Evolutionary conservation across 2,329 filamentous ascomycete species (phyloP).

Genomic region (Dendrostoma leiphaemia): DNA sequence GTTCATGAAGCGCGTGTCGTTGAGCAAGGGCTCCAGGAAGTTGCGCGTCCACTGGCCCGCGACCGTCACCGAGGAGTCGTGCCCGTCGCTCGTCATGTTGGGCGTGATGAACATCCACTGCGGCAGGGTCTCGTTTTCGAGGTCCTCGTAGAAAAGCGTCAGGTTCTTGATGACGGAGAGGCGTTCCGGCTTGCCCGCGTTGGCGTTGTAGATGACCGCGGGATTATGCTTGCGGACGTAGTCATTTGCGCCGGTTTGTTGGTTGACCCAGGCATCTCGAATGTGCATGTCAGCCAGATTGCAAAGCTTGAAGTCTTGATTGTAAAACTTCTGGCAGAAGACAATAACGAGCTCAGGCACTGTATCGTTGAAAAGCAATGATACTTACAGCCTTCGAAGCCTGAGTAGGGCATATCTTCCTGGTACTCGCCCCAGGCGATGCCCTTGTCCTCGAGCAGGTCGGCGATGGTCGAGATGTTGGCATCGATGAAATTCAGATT

Average conservation of each 20-base stretch:
- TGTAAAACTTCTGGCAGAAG: no score
- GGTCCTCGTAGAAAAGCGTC: constrained; percentile 65
- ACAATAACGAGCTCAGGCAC: no score
- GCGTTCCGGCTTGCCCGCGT: constrained; percentile 57
- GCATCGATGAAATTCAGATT: constrained; percentile 54
- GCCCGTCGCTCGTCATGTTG: constrained; percentile 74
- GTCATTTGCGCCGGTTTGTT: constrained; percentile 63
- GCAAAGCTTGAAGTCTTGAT: no score
- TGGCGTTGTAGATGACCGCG: constrained; percentile 62
- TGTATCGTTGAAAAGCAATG: no score
- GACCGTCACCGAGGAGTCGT: constrained; percentile 69
- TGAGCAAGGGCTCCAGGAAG: constrained; percentile 70
- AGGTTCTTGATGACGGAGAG: constrained; percentile 73
- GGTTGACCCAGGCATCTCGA: constrained; percentile 62
- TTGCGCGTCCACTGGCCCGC: constrained; percentile 66
- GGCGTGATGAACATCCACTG: constrained; percentile 73
- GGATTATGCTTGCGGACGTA: constrained; percentile 85
- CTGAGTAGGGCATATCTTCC: constrained; percentile 74
- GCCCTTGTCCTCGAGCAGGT: constrained; percentile 63
- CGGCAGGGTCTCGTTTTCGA: constrained; percentile 61
- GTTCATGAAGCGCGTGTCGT: constrained; percentile 69
- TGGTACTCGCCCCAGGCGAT: constrained; percentile 73
- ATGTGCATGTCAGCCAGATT: no score
- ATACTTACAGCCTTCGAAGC: constrained; percentile 70
- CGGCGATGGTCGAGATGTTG: constrained; percentile 66